Evolutionary conservation across 73 alveolate genomes (phyloP).

Genomic region (Uronychia binucleata): DNA sequence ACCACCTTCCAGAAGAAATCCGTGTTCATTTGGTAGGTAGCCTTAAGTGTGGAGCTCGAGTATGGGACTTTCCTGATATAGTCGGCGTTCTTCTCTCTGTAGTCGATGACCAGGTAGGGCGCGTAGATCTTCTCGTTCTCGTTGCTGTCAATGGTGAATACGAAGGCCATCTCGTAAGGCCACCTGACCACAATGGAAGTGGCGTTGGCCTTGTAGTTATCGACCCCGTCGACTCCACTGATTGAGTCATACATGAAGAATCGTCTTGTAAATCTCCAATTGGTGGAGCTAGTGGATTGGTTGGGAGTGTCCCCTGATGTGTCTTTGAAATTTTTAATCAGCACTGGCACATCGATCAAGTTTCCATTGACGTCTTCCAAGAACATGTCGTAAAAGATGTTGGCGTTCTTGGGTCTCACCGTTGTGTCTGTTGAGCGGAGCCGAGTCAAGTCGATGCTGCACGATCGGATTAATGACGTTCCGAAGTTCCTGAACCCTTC

Average conservation of each 20-base stretch:
- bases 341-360: constrained; percentile 84
- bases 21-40: constrained; percentile 16
- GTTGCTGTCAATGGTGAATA: constrained; percentile 44
- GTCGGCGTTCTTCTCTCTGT: constrained; percentile 23
- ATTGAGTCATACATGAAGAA: constrained; percentile 73
- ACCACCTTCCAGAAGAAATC: not conserved
- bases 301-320: constrained; percentile 43
- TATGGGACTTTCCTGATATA: not conserved
- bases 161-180: constrained; percentile 52
- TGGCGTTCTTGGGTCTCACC: constrained; percentile 37
- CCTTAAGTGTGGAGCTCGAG: not conserved
- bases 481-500: constrained; percentile 71
- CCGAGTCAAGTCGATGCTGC: constrained; percentile 59
- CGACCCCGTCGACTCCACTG: constrained; percentile 66
- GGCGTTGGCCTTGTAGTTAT: constrained; percentile 44
- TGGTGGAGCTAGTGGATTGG: constrained; percentile 21
- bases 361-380: constrained; percentile 60
- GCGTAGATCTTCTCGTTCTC: constrained; percentile 56
- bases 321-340: constrained; percentile 58
- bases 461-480: constrained; percentile 59
- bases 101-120: constrained; percentile 65
- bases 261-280: constrained; percentile 65
- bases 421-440: constrained; percentile 28
- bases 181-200: constrained; percentile 65
- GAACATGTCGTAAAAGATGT: constrained; percentile 84